Evolutionary conservation across 108 stramenopile species (phyloP), one percentile per base, ranked within the genome.

Genomic region (Cyclotella sp.): DNA sequence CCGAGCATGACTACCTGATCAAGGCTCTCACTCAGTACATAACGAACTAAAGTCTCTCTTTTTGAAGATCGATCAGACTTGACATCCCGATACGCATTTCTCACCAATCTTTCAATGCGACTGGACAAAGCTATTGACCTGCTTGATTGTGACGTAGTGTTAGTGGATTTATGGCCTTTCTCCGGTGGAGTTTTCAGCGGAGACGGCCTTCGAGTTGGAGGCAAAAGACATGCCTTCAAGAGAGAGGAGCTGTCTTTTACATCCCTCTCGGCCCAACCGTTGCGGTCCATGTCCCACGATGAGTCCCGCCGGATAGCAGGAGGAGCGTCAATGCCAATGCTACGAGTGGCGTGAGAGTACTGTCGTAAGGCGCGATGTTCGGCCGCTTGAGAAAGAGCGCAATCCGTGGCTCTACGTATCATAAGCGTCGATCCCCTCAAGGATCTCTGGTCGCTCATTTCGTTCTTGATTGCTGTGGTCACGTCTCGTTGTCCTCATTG

Each of bases 21-120:
- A 0, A 67, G 58, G 53, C 61, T 63, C 29, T 59, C 76, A 21
- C 18, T n/a, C 46, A 77, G 28, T 44, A 53, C 76, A 18, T 26
- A 46, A 2, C 57, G 45, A 21, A 77, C 66, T 47, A 77, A 29
- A 8, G 30, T 45, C 18, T 68, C 57, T 7, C 60, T 16, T 57
- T 77, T 51, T 0, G 21, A 16, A 40, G 65, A 58, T 16, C 60
- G n/a, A 7, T 9, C 21, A 0, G 40, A 18, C 21, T 42, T 62
- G 19, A 69, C 67, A 7, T 61, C 21, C 12, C 30, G 46, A 61
- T 69, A 77, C 10, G 59, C 76, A 8, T n/a, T 46, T 29, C 34
- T 19, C 29, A 77, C 76, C 15, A 64, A 61, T 12, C 42, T 59
- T 26, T 69, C 76, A 62, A 68, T 52, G 55, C 55, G 55, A 55